Evolutionary conservation across 108 stramenopile species (phyloP), one percentile per base, ranked within the genome.

Genomic region (Pseudonitzschia multiseries): DNA sequence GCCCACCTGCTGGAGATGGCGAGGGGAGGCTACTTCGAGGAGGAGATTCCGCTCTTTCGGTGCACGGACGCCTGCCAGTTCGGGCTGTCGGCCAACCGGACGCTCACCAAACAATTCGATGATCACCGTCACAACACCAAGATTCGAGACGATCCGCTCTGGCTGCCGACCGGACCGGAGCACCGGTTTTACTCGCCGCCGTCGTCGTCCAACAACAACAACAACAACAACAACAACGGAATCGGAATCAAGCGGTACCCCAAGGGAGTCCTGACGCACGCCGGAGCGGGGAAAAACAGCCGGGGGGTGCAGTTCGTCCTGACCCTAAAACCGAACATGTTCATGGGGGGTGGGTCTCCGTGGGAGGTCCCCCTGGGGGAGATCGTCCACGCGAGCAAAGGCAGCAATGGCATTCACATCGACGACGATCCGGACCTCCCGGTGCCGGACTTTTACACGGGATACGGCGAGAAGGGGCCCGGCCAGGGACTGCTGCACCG

Each of bases 281-380:
- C 91, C 9, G 89, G 91, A 18, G 70, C 22, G 0, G 91, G 91
- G 2, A 83, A 78, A 20, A 73, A 87, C 65, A 79, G 81, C 28
- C 79, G 92, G 53, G 50, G 61, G 13, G 81, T 83, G 43, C 92
- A 93, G 69, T 83, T 89, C 24, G 85, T 93, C 60, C 76, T 93
- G 21, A 84, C 91, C 3, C 79, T 92, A 31, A 66, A 77, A 56
- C 72, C 82, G 24, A 85, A 87, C 70, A 72, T 69, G 33, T 42
- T 65, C 14, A 66, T 92, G 57, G 91, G 81, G 9, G 91, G 91
- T 13, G 91, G 91, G 28, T 81, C 79, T 51, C 91, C 91, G 12
- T 92, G 91, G 92, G 92, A 94, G 52, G 88, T 89, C 1, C 88
- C 86, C 18, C 84, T 84, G 83, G 88, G 88, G 43, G 88, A 87